A percentile compares a stretch with the other conserved stretches of the same genome.
These are phyloP conservation scores for Anthostomella pinea DNA, from an alignment of 2,329 filamentous ascomycete genomes.

Conservation along the genomic window DNA sequence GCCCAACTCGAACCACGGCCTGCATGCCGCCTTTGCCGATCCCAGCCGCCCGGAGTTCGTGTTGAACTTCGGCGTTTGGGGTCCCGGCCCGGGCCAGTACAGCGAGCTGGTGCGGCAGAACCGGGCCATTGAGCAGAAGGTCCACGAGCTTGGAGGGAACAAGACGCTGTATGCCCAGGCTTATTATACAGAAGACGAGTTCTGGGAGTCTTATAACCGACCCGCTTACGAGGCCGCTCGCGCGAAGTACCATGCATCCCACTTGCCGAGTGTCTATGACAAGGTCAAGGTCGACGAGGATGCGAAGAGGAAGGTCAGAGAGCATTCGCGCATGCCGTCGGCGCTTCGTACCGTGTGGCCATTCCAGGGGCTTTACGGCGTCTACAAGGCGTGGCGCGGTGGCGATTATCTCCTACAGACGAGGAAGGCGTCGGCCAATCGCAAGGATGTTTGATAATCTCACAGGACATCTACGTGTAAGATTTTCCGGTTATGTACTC, in stretches of 20 bases:
- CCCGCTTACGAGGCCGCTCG: constrained; percentile 58
- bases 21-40: constrained; percentile 46
- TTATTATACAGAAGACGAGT: constrained; percentile 66
- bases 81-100: constrained; percentile 41
- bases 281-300: constrained; percentile 57
- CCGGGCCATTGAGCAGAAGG: constrained; percentile 56
- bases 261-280: constrained; percentile 63
- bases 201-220: constrained; percentile 63
- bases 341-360: constrained; percentile 39
- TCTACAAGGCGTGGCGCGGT: constrained; percentile 42
- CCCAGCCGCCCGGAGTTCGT: constrained; percentile 37
- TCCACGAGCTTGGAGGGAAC: constrained; percentile 59
- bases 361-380: constrained; percentile 44
- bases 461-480: too few species aligned
- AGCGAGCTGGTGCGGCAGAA: constrained; percentile 53
- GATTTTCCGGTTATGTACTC: background rate
- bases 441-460: too few species aligned
- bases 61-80: constrained; percentile 65
- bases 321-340: constrained; percentile 33
- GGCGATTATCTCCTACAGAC: constrained; percentile 45
- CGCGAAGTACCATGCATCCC: constrained; percentile 54
- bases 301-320: constrained; percentile 30
- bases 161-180: constrained; percentile 71
- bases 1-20: constrained; percentile 41
- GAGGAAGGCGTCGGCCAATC: constrained; percentile 7